Percentiles rank a stretch among this genome's conserved stretches.
These are phyloP conservation scores for Apostasia ramifera DNA, from an alignment of 106 monocot species.

Conservation along the genomic window DNA sequence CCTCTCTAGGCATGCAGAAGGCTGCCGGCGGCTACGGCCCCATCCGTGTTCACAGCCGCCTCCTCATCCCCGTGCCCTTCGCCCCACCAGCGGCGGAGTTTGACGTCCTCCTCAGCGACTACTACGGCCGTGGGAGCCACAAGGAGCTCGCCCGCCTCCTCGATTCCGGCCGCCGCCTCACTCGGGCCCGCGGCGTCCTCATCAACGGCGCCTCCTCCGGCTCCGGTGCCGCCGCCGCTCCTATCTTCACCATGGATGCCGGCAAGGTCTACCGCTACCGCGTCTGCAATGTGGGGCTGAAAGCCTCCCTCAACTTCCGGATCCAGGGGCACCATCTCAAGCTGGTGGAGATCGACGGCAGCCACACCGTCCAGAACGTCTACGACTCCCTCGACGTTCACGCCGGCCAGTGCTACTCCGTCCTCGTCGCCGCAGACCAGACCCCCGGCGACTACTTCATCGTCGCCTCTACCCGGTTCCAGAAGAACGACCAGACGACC, in stretches of 20 bases:
- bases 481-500: slow-evolving; percentile 2
- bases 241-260: slow-evolving; percentile 28
- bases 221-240: neutral
- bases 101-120: slow-evolving; percentile 38
- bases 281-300: slow-evolving; percentile 40
- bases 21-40: slow-evolving; percentile 40
- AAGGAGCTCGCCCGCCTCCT: slow-evolving; percentile 19
- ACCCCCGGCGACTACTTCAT: slow-evolving; percentile 31
- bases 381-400: slow-evolving; percentile 51
- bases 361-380: slow-evolving; percentile 44
- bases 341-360: slow-evolving; percentile 49
- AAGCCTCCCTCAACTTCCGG: slow-evolving; percentile 41
- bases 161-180: slow-evolving; percentile 26
- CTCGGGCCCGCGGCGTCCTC: slow-evolving; percentile 28
- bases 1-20: slow-evolving; percentile 36
- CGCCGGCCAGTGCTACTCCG: slow-evolving; percentile 38
- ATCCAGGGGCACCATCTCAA: slow-evolving; percentile 36
- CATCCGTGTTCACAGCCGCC: slow-evolving; percentile 33
- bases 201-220: slow-evolving; percentile 29
- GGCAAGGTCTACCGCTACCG: slow-evolving; percentile 38
- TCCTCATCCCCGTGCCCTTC: slow-evolving; percentile 49
- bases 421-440: slow-evolving; percentile 40
- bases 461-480: slow-evolving; percentile 39
- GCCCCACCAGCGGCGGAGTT: slow-evolving; percentile 31
- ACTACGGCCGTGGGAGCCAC: slow-evolving; percentile 26